These are phyloP conservation scores for Penicillium psychrofluorescens DNA, from an alignment of 495 filamentous ascomycete species.

Conservation along the genomic window DNA sequence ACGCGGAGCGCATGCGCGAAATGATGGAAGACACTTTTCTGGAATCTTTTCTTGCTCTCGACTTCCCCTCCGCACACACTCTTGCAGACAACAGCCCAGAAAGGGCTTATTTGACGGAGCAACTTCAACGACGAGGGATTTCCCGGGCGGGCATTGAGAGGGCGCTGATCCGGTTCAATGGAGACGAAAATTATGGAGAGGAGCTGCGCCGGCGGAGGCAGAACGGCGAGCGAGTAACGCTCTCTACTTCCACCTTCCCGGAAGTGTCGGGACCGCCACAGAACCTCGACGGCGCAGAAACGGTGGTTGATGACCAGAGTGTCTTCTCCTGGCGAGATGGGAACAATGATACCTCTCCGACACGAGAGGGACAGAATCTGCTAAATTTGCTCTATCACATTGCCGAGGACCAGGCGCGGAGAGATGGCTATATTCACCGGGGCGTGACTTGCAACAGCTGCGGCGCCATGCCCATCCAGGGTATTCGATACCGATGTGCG, in stretches of 20 bases:
- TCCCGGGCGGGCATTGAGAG: slow-evolving; percentile 34
- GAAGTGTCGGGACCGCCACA: slow-evolving; percentile 40
- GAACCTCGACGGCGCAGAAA: slow-evolving; percentile 45
- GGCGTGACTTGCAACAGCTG: slow-evolving; percentile 92
- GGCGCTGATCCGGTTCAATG: slow-evolving; percentile 34
- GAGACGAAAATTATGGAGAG: slow-evolving; percentile 35
- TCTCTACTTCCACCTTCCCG: slow-evolving; percentile 36
- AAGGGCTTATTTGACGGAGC: slow-evolving; percentile 31
- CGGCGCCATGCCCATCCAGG: slow-evolving; percentile 76
- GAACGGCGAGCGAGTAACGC: slow-evolving; percentile 35
- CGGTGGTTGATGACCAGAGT: slow-evolving; percentile 52
- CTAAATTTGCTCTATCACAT: slow-evolving; percentile 69
- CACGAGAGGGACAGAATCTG: slow-evolving; percentile 64
- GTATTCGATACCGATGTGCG: slow-evolving; percentile 82
- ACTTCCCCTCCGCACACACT: slow-evolving; percentile 34
- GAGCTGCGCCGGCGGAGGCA: slow-evolving; percentile 37
- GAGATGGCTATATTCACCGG: slow-evolving; percentile 86
- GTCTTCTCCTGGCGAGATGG: slow-evolving; percentile 50
- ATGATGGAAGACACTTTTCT: slow-evolving; percentile 46
- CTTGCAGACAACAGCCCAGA: slow-evolving; percentile 26
- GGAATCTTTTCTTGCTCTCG: slow-evolving; percentile 40
- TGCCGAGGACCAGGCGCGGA: slow-evolving; percentile 72
- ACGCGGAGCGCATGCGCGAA: slow-evolving; percentile 41
- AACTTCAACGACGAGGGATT: slow-evolving; percentile 36
- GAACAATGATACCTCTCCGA: slow-evolving; percentile 44